phyloP scores from a whole-genome alignment of 768 basidiomycete genomes.

The Pulveroboletus sp. region DNA sequence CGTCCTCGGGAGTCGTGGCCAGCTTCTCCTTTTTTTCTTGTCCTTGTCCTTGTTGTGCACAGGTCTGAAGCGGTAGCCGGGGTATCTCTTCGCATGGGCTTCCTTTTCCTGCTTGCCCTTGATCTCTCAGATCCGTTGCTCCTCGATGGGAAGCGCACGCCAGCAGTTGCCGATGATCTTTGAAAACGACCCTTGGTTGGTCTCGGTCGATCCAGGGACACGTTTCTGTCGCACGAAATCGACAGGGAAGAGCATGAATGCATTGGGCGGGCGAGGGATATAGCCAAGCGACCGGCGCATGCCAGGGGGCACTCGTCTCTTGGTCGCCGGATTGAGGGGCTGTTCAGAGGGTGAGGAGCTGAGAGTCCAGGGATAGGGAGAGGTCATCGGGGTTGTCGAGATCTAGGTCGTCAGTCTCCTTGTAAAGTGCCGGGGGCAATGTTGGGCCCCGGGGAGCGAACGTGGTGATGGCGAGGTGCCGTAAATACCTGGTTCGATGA shows the following conservation, averaged over 20 bases:
- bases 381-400: conserved; percentile 27
- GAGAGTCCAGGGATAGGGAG: conserved; percentile 30
- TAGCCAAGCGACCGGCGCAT: conserved; percentile 57
- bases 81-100: conserved; percentile 64
- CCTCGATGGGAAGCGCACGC: conserved; percentile 64
- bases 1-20: conserved; percentile 20
- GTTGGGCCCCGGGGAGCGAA: conserved; percentile 59
- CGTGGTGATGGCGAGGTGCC: conserved; percentile 42
- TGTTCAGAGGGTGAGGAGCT: conserved; percentile 49
- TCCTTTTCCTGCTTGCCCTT: conserved; percentile 72
- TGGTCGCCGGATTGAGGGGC: conserved; percentile 36
- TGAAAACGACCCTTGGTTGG: conserved; percentile 45
- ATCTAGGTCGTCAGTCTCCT: conserved; percentile 31
- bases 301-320: conserved; percentile 54
- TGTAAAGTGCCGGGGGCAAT: conserved; percentile 53
- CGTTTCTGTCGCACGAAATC: conserved; percentile 42
- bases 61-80: conserved; percentile 53
- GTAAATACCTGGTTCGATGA: conserved; percentile 53
- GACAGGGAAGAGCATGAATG: conserved; percentile 36
- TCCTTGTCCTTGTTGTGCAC: conserved; percentile 45
- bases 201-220: conserved; percentile 48
- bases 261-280: conserved; percentile 29
- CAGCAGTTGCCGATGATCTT: conserved; percentile 56
- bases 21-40: conserved; percentile 37
- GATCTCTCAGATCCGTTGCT: conserved; percentile 70